Percentiles rank a stretch among this genome's conserved stretches.
These are phyloP conservation scores for Vaccinium vitisidaea DNA, from an alignment of 148 eudicot species.

Conservation along the genomic window DNA sequence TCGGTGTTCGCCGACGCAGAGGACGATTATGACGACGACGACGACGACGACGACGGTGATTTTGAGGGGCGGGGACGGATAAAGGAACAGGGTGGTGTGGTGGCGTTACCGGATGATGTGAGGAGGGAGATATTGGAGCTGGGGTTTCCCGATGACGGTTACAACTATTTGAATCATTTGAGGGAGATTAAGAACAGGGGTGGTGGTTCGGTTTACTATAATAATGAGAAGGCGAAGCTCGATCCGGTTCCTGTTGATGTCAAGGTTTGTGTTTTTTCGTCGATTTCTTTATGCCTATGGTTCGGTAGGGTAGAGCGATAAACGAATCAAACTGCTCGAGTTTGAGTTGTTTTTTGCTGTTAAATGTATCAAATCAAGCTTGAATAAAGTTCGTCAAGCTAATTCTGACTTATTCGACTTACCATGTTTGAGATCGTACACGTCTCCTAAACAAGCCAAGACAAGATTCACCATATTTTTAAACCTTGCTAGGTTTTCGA, in stretches of 20 bases:
- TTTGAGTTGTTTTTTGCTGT: too few species aligned
- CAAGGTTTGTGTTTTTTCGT: slow-evolving; percentile 47
- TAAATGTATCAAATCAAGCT: too few species aligned
- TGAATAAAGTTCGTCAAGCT: too few species aligned
- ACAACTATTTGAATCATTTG: slow-evolving; percentile 78
- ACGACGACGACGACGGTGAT: slow-evolving; percentile 23
- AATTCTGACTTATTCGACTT: too few species aligned
- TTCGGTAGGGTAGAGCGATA: neutral
- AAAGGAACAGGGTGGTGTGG: neutral
- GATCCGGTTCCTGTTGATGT: slow-evolving; percentile 64
- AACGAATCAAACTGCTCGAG: too few species aligned
- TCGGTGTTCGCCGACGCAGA: slow-evolving; percentile 65
- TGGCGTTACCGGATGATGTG: slow-evolving; percentile 50
- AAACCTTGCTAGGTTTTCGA: neutral
- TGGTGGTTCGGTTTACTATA: slow-evolving; percentile 67
- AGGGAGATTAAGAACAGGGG: slow-evolving; percentile 85
- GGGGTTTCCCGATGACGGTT: slow-evolving; percentile 97
- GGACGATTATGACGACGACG: slow-evolving; percentile 45
- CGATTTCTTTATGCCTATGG: neutral
- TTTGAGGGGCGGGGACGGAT: neutral
- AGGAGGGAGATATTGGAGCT: slow-evolving; percentile 87
- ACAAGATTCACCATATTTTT: neutral
- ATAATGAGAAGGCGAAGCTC: slow-evolving; percentile 71
- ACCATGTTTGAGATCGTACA: too few species aligned
- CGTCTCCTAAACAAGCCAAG: too few species aligned